Conservation (phyloP, 257 asterid genomes). For the Capsicum chinense region DNA sequence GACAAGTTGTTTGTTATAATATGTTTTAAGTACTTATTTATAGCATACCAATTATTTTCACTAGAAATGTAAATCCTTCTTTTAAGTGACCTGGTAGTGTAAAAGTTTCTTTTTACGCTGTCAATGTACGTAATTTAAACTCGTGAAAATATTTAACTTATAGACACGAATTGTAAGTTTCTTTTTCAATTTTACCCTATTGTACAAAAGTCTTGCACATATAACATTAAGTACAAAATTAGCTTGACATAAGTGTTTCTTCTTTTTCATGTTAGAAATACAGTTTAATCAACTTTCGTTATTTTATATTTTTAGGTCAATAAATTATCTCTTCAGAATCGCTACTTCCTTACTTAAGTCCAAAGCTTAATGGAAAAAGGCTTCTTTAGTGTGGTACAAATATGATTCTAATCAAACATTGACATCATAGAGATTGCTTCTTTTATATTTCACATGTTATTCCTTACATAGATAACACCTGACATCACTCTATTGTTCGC, state of each 20-base stretch:
- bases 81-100: background rate
- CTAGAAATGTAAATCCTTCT: background rate
- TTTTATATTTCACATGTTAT: constrained; percentile 17
- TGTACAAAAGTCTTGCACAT: background rate
- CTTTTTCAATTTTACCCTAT: no score
- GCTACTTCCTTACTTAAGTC: constrained; percentile 72
- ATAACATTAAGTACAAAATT: background rate
- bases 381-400: constrained; percentile 22
- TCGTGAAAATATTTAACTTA: background rate
- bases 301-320: constrained; percentile 50
- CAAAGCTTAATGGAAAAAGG: constrained; percentile 57
- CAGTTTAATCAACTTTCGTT: background rate
- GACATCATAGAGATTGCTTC: background rate
- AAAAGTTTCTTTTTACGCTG: background rate
- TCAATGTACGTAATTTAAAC: background rate
- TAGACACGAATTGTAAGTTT: no score
- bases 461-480: background rate
- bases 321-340: constrained; percentile 62
- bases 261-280: background rate
- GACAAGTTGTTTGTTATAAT: background rate
- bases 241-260: background rate
- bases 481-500: background rate
- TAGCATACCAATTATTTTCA: background rate
- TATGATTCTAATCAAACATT: background rate
- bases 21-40: background rate